Percentiles rank a stretch among this genome's conserved stretches.
These are phyloP conservation scores for Rhodotorula taiwanensis DNA, from an alignment of 768 basidiomycete genomes.

Conservation along the genomic window DNA sequence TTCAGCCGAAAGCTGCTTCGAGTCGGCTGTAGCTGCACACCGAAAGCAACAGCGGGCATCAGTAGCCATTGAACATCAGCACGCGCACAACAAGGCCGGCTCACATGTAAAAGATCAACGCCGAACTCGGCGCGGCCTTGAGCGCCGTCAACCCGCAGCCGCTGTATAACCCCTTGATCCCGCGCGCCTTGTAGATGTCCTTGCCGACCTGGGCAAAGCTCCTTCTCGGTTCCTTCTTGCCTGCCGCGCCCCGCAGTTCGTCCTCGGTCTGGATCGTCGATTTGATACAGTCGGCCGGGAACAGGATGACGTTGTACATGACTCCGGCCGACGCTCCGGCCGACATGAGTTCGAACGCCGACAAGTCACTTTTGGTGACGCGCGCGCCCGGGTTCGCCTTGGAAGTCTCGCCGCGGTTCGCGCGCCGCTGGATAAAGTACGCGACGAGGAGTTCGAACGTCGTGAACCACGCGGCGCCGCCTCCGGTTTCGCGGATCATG, in stretches of 20 bases:
- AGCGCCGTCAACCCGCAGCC: constrained; percentile 87
- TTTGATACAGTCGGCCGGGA: constrained; percentile 93
- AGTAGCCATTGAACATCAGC: no score
- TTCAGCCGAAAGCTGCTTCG: constrained; percentile 33
- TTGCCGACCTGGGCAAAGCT: constrained; percentile 53
- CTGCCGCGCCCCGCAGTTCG: constrained; percentile 55
- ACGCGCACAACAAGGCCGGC: not conserved
- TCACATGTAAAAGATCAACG: constrained; percentile 81
- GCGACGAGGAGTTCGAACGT: constrained; percentile 71
- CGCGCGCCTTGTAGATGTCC: constrained; percentile 67
- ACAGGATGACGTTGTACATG: constrained; percentile 76
- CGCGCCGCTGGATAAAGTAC: constrained; percentile 52
- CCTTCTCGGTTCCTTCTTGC: constrained; percentile 29
- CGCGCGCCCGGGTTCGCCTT: constrained; percentile 10
- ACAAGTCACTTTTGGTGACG: constrained; percentile 51
- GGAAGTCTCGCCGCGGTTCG: constrained; percentile 9
- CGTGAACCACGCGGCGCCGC: constrained; percentile 82
- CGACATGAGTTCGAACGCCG: constrained; percentile 73
- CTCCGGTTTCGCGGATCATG: constrained; percentile 85
- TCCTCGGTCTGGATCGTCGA: constrained; percentile 89
- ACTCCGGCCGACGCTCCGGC: constrained; percentile 81
- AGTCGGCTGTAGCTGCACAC: constrained; percentile 27
- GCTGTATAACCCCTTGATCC: constrained; percentile 77
- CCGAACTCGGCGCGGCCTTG: constrained; percentile 78
- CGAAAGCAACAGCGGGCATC: no score